Evolutionary conservation across 768 basidiomycete genomes (phyloP).

Genomic region (Tephrocybe rancida): DNA sequence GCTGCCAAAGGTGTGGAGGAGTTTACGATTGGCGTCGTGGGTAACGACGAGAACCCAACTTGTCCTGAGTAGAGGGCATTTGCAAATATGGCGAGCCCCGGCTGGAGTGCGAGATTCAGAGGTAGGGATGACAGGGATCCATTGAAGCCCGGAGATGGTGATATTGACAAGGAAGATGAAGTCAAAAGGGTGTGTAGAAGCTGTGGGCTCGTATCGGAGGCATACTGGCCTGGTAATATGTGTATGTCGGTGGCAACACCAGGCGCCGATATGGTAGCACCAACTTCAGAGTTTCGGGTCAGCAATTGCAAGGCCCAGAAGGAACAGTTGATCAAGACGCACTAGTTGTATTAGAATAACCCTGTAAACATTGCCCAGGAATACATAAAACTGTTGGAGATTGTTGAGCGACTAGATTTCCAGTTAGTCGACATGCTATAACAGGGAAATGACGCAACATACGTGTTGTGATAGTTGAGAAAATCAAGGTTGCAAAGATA

Average conservation of each 20-base stretch:
- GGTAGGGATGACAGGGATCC: constrained; percentile 50
- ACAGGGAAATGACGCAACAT: background rate
- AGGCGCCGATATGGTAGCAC: constrained; percentile 55
- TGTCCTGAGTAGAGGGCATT: constrained; percentile 56
- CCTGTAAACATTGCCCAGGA: constrained; percentile 74
- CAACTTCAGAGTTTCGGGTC: constrained; percentile 44
- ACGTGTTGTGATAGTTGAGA: constrained; percentile 12
- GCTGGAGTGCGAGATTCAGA: constrained; percentile 53
- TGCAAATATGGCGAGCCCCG: constrained; percentile 57
- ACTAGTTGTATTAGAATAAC: constrained; percentile 63
- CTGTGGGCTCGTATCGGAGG: constrained; percentile 59
- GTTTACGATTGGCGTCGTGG: constrained; percentile 39
- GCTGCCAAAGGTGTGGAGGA: constrained; percentile 44
- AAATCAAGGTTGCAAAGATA: constrained; percentile 9
- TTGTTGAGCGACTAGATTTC: constrained; percentile 17
- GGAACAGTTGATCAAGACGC: too few relatives aligned
- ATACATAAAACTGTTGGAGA: constrained; percentile 55
- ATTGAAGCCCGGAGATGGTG: constrained; percentile 58
- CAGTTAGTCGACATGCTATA: background rate
- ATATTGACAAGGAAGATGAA: constrained; percentile 50
- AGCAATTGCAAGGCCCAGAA: too few relatives aligned
- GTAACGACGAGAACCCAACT: constrained; percentile 49
- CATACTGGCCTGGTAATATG: constrained; percentile 65
- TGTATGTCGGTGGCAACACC: constrained; percentile 47
- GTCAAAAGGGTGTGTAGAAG: constrained; percentile 60